Conservation (phyloP, 2,329 filamentous ascomycete genomes). For the Stemphylium beticola region DNA sequence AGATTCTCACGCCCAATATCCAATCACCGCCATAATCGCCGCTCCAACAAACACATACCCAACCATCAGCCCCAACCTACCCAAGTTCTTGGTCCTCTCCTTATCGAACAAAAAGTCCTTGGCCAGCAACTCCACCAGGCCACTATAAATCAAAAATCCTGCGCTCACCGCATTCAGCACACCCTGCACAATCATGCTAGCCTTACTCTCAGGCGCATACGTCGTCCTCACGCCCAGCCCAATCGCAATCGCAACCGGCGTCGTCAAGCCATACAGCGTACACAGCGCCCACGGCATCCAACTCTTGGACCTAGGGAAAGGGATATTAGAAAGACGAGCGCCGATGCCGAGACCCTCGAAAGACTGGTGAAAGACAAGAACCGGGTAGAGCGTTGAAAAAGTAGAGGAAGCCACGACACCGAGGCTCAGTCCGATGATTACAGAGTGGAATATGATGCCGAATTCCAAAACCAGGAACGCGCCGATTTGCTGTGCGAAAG, state of each 20-base stretch:
- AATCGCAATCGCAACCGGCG: constrained; percentile 2
- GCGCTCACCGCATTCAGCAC: constrained; percentile 9
- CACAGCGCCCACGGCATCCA: constrained; percentile 11
- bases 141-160: constrained; percentile 6
- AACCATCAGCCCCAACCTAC: neutral
- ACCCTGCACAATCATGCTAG: constrained; percentile 2
- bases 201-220: constrained; percentile 3
- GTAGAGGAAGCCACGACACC: constrained; percentile 4
- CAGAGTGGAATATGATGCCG: constrained; percentile 9
- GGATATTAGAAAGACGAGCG: constrained; percentile 3
- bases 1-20: constrained; percentile 1
- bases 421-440: constrained; percentile 8
- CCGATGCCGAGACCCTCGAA: constrained; percentile 7
- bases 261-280: constrained; percentile 1
- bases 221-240: constrained; percentile 3
- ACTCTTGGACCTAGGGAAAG: neutral
- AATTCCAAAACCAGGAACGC: constrained; percentile 9
- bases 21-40: constrained; percentile 4
- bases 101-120: constrained; percentile 10
- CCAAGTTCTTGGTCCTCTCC: constrained; percentile 3
- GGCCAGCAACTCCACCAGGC: constrained; percentile 4
- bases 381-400: constrained; percentile 2
- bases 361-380: constrained; percentile 7
- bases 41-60: constrained; percentile 7
- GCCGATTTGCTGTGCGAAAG: constrained; percentile 4